Evolutionary conservation across 352 stramenopile genomes (phyloP).

Genomic region (Aphanomyces cochlioides): DNA sequence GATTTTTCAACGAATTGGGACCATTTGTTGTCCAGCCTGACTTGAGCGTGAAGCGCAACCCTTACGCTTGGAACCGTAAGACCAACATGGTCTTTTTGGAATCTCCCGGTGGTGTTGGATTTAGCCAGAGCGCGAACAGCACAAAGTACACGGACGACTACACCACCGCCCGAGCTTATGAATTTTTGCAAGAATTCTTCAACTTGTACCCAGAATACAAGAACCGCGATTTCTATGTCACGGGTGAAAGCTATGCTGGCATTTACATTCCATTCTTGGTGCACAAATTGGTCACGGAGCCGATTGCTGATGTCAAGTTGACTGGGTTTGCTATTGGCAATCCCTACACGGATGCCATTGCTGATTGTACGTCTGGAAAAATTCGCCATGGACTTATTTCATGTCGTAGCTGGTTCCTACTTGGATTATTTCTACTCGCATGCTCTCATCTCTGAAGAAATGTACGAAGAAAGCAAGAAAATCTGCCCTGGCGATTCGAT

Average conservation of each 20-base stretch:
- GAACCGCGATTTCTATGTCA: slow-evolving; percentile 74
- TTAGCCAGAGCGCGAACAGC: background rate
- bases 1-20: slow-evolving; percentile 42
- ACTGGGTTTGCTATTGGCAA: slow-evolving; percentile 67
- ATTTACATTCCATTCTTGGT: slow-evolving; percentile 84
- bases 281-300: slow-evolving; percentile 53
- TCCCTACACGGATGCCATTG: slow-evolving; percentile 52
- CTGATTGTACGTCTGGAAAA: slow-evolving; percentile 39
- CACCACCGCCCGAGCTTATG: slow-evolving; percentile 46
- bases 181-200: slow-evolving; percentile 73
- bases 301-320: slow-evolving; percentile 49
- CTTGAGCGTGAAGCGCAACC: slow-evolving; percentile 24
- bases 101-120: slow-evolving; percentile 29
- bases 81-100: slow-evolving; percentile 27
- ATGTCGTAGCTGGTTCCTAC: background rate
- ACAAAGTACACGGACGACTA: slow-evolving; percentile 54
- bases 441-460: slow-evolving; percentile 58
- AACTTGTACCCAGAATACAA: slow-evolving; percentile 60
- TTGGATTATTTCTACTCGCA: slow-evolving; percentile 60
- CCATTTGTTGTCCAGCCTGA: slow-evolving; percentile 26
- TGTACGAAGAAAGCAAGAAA: slow-evolving; percentile 54
- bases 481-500: slow-evolving; percentile 32
- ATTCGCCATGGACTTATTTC: background rate
- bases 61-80: slow-evolving; percentile 29
- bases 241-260: slow-evolving; percentile 81